Evolutionary conservation across 73 alveolate genomes (phyloP).

Genomic region (Tetrahymena borealis): DNA sequence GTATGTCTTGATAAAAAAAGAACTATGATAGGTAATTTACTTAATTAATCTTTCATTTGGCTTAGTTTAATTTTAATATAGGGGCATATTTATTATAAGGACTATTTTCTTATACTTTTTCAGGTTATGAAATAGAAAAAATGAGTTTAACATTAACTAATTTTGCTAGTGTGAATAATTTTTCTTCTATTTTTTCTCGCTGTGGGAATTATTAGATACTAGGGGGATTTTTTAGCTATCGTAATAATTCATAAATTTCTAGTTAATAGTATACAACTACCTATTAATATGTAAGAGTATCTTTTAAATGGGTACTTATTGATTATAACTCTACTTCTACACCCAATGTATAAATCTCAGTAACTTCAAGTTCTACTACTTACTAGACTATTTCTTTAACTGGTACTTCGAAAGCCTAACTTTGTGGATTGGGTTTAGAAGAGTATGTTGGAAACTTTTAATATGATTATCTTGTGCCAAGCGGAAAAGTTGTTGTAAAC

Average conservation of each 20-base stretch:
- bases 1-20: neutral
- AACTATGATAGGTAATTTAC: neutral
- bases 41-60: neutral
- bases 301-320: neutral
- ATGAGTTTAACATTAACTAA: neutral
- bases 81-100: neutral
- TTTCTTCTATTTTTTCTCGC: neutral
- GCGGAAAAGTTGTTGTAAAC: neutral
- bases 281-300: neutral
- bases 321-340: neutral
- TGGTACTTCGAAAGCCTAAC: neutral
- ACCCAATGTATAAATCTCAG: neutral
- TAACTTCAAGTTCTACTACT: neutral
- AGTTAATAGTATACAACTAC: neutral
- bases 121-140: neutral
- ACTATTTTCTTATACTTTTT: neutral
- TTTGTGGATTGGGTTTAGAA: neutral
- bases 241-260: neutral
- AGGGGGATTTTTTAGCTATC: neutral
- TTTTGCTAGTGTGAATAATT: neutral
- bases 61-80: neutral
- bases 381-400: neutral
- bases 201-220: neutral
- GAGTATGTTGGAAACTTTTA: neutral
- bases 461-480: neutral